Conservation (phyloP, 768 basidiomycete genomes). For the Auriscalpium orientale region DNA sequence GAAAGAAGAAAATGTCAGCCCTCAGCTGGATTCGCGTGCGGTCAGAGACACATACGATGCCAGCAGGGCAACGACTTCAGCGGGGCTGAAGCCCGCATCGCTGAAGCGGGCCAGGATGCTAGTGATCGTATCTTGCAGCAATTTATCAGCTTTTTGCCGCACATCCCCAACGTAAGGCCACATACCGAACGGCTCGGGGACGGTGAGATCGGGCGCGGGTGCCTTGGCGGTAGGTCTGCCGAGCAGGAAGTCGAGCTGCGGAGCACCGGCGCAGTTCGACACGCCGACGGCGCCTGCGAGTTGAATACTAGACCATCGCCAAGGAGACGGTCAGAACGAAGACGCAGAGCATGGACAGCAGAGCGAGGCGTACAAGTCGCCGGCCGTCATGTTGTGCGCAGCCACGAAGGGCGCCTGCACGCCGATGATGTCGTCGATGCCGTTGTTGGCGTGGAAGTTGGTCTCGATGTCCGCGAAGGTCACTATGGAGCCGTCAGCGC, state of each 20-base stretch:
- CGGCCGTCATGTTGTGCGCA: slow-evolving; percentile 30
- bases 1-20: neutral
- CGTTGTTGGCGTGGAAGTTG: slow-evolving; percentile 34
- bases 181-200: slow-evolving; percentile 24
- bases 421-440: slow-evolving; percentile 34
- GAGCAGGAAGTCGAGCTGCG: slow-evolving; percentile 29
- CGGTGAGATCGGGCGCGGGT: slow-evolving; percentile 23
- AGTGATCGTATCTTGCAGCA: slow-evolving; percentile 12
- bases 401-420: slow-evolving; percentile 27
- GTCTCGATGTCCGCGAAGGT: slow-evolving; percentile 37
- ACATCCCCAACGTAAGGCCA: neutral
- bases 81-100: slow-evolving; percentile 27
- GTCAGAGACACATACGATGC: slow-evolving; percentile 20
- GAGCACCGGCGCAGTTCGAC: slow-evolving; percentile 33
- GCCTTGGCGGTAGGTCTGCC: slow-evolving; percentile 26
- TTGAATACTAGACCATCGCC: slow-evolving; percentile 25
- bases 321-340: neutral
- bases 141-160: neutral
- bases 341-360: too few species aligned
- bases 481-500: slow-evolving; percentile 42
- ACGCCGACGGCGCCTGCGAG: slow-evolving; percentile 30
- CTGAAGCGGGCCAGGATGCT: slow-evolving; percentile 23
- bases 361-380: slow-evolving; percentile 33
- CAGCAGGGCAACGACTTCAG: slow-evolving; percentile 29
- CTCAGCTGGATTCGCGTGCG: neutral